These are phyloP conservation scores for Kalmusia sp. DNA, from an alignment of 2,329 filamentous ascomycete species.

Conservation along the genomic window DNA sequence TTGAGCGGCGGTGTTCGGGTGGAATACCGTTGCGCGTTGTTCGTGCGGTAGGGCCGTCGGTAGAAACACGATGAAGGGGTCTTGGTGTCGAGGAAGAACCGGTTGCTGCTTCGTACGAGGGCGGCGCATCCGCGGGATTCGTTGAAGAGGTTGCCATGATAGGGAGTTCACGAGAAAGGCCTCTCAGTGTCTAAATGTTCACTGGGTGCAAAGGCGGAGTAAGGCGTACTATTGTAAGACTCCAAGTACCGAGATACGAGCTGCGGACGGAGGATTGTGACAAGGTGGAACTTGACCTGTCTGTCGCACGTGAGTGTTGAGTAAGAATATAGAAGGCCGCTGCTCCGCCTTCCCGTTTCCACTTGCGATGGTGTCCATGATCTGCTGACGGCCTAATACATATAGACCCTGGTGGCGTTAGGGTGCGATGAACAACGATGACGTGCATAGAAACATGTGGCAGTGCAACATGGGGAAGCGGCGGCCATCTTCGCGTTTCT, in stretches of 20 bases:
- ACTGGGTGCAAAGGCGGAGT: neutral
- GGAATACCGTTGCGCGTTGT: slow-evolving; percentile 61
- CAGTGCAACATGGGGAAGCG: neutral
- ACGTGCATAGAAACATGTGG: neutral
- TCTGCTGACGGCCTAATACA: slow-evolving; percentile 3
- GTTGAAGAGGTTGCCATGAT: slow-evolving; percentile 29
- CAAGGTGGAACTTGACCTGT: slow-evolving; percentile 1
- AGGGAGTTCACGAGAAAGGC: neutral
- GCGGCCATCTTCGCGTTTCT: neutral
- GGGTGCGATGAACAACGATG: neutral
- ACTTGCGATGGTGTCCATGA: slow-evolving; percentile 5
- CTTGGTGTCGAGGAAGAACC: slow-evolving; percentile 25
- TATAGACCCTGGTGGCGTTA: slow-evolving; percentile 5
- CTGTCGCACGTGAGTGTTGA: neutral
- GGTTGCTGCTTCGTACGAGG: slow-evolving; percentile 42
- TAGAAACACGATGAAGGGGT: slow-evolving; percentile 36
- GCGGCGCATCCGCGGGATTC: slow-evolving; percentile 37
- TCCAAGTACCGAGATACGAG: neutral
- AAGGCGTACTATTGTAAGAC: neutral
- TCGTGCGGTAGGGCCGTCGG: slow-evolving; percentile 34
- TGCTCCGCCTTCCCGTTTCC: slow-evolving; percentile 6
- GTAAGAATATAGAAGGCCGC: neutral
- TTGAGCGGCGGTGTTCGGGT: slow-evolving; percentile 59
- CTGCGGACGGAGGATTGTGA: slow-evolving; percentile 2
- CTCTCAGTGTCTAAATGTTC: neutral